These are phyloP conservation scores for Pythium diclinum DNA, from an alignment of 352 stramenopile species.

Conservation along the genomic window DNA sequence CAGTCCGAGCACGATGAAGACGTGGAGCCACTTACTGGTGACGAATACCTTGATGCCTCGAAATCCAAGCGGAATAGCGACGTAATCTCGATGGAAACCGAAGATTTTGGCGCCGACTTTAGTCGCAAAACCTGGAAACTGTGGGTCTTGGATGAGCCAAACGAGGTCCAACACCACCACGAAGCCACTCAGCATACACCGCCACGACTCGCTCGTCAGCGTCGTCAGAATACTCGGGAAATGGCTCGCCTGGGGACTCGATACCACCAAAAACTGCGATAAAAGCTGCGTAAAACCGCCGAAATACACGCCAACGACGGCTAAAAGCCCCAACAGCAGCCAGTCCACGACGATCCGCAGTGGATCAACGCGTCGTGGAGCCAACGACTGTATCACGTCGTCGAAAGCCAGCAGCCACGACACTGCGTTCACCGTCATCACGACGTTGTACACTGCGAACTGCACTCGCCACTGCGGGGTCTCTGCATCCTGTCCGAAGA, in stretches of 20 bases:
- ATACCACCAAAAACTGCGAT: constrained; percentile 15
- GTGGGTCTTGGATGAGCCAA: constrained; percentile 49
- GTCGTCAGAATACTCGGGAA: constrained; percentile 9
- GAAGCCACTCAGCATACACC: constrained; percentile 16
- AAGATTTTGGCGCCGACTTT: constrained; percentile 35
- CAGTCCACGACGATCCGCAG: constrained; percentile 14
- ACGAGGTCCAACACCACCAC: constrained; percentile 44
- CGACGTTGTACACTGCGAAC: constrained; percentile 27
- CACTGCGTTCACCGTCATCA: constrained; percentile 40
- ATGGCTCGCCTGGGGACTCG: constrained; percentile 2
- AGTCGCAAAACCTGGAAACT: constrained; percentile 49
- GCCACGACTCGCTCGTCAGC: constrained; percentile 21
- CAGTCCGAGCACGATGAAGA: constrained; percentile 48
- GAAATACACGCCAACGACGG: constrained; percentile 33
- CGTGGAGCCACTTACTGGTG: constrained; percentile 44
- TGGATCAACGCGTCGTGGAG: neutral
- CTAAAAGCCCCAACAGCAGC: constrained; percentile 23
- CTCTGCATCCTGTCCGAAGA: constrained; percentile 17
- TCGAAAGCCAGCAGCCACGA: constrained; percentile 47
- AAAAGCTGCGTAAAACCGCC: constrained; percentile 7
- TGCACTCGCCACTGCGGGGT: constrained; percentile 39
- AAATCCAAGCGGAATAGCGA: constrained; percentile 22
- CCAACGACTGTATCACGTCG: constrained; percentile 38
- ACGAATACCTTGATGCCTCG: constrained; percentile 26
- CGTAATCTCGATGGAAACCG: constrained; percentile 35